Base-by-base conservation (phyloP, 768 basidiomycete genomes). In the Hygrophorus russula region DNA sequence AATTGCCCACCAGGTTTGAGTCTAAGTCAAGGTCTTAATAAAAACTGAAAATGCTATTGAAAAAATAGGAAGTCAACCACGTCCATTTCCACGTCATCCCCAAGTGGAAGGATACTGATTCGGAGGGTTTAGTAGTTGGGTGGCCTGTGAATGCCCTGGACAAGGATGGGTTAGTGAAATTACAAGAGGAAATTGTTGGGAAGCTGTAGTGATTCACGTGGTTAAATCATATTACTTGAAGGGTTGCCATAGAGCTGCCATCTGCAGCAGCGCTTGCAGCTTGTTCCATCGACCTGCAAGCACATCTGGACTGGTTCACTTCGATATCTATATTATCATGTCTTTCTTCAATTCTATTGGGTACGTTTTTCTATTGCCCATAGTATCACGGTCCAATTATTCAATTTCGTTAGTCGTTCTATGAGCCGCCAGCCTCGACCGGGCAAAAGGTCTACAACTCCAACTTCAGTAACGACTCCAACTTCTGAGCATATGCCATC, bases 71-170 rank as follows among this genome's bases (percentile, higher is more conserved):
- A 41, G 89, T 94, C 19, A 74, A 80, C 43, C 91, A 94, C 53
- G 89, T 91, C 11, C 90, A 94, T 59, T 91, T 91, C 65, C 91
- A 97, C 54, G 71, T 97, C 52, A 93, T 97, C 48, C 92, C 93
- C 2, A 97, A 96, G 59, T 89, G 86, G 0, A 56, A 62, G n/a
- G 69, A 56, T 2, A 62, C 64, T 4, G 73, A 79, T 36, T 56
- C 72, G 4, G 78, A 84, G 51, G 94, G 94, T 3, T 70, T 99
- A 19, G 77, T 77, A 10, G 64, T 97, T 43, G 77, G 74, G 13
- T 97, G 94, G 94, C 87, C 87, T 1, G 58, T 69, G 1, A 64
- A 78, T 60, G 54, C 64, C 36, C 51, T 70, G 19, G 59, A 70
- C n/a, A 79, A 77, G 62, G 82, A 80, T 5, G 82, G 84, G 29